Conservation (phyloP, 1,284 basidiomycete genomes). For the Microbotryum silenes-acaulis region DNA sequence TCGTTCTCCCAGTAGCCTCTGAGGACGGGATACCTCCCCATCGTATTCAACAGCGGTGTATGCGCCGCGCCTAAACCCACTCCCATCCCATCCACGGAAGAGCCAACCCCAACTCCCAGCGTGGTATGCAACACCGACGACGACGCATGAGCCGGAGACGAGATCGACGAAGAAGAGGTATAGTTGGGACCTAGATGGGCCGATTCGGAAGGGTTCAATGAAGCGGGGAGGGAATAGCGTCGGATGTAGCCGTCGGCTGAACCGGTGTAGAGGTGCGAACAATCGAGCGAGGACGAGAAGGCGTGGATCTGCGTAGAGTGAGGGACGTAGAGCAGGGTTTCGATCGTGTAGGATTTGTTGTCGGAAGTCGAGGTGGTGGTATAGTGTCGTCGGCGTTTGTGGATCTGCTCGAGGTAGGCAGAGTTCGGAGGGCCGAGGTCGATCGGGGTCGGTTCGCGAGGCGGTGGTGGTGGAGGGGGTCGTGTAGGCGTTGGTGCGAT, state of each 20-base stretch:
- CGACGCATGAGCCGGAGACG: too few relatives aligned
- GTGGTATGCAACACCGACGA: too few relatives aligned
- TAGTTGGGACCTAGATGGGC: background rate
- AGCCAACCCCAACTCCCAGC: background rate
- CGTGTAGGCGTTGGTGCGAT: background rate
- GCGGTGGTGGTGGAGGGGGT: background rate
- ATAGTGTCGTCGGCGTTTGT: constrained; percentile 3
- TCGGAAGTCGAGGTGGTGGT: background rate
- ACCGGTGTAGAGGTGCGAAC: constrained; percentile 32
- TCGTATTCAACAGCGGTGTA: background rate
- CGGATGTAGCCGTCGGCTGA: constrained; percentile 34
- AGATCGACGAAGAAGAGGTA: too few relatives aligned
- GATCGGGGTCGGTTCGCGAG: background rate
- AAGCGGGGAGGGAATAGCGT: constrained; percentile 27
- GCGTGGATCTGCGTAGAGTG: constrained; percentile 26
- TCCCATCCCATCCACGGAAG: background rate
- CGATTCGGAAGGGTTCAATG: constrained; percentile 16
- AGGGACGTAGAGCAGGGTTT: constrained; percentile 26
- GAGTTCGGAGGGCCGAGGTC: too few relatives aligned
- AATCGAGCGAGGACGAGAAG: constrained; percentile 27
- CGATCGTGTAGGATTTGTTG: constrained; percentile 13
- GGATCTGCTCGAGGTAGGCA: background rate
- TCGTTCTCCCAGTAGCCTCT: constrained; percentile 35
- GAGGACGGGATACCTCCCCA: constrained; percentile 17
- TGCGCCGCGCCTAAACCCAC: too few relatives aligned